These are phyloP conservation scores for Citrus mangshanensis DNA, from an alignment of 345 rosid species.

Conservation along the genomic window DNA sequence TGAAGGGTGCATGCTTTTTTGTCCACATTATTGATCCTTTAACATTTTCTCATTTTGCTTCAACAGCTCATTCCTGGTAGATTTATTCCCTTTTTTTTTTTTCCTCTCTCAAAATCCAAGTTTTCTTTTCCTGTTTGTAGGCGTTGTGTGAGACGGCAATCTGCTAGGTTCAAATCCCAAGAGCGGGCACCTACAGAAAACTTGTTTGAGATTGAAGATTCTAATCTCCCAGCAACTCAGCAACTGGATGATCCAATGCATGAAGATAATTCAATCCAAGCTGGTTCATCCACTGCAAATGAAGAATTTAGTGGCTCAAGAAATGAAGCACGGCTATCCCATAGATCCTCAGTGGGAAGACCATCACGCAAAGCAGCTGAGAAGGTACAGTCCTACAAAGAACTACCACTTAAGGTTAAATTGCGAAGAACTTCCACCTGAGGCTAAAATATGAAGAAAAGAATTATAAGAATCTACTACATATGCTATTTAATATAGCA, in stretches of 20 bases:
- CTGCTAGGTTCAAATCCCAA: constrained; percentile 54
- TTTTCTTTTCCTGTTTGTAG: constrained; percentile 25
- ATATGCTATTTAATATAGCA: background rate
- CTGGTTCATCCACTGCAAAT: constrained; percentile 7
- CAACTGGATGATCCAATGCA: constrained; percentile 21
- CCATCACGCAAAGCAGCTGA: constrained; percentile 53
- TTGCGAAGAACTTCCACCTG: constrained; percentile 31
- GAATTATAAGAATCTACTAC: background rate
- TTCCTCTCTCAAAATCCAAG: background rate
- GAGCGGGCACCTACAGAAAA: constrained; percentile 40
- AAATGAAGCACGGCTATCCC: constrained; percentile 18
- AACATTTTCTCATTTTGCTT: background rate
- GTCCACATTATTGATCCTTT: background rate
- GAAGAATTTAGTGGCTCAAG: constrained; percentile 19
- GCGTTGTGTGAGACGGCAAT: constrained; percentile 56
- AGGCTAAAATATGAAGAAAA: background rate
- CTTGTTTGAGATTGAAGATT: constrained; percentile 60
- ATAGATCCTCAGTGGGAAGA: constrained; percentile 50
- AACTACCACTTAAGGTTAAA: constrained; percentile 43
- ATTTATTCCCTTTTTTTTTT: no score
- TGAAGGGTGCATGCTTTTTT: background rate
- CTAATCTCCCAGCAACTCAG: constrained; percentile 18
- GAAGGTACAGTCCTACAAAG: constrained; percentile 66
- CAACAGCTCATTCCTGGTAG: background rate
- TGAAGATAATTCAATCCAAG: constrained; percentile 20